Percentiles rank a stretch among this genome's conserved stretches.
phyloP scores from a whole-genome alignment of 805 yeast species.

The Helenozyma baotianmanensis region DNA sequence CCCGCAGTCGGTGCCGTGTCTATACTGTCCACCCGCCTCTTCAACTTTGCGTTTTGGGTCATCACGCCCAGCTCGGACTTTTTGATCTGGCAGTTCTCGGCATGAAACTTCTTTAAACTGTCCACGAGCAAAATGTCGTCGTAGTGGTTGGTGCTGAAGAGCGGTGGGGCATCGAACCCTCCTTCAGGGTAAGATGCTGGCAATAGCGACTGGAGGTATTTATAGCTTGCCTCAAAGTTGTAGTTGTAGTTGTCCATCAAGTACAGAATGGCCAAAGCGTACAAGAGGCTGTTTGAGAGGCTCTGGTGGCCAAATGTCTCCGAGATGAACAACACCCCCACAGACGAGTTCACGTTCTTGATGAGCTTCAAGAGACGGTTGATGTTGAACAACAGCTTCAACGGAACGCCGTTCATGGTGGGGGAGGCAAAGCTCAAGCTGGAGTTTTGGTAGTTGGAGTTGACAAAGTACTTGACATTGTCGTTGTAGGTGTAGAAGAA shows the following conservation, averaged over 20 bases:
- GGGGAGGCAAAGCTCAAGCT: slow-evolving; percentile 26
- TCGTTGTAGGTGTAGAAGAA: slow-evolving; percentile 33
- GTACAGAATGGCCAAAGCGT: slow-evolving; percentile 29
- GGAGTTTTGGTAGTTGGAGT: slow-evolving; percentile 19
- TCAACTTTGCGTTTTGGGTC: slow-evolving; percentile 26
- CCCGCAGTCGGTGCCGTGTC: slow-evolving; percentile 3
- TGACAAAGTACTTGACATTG: slow-evolving; percentile 23
- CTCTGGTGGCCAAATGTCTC: slow-evolving; percentile 21
- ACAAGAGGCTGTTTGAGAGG: slow-evolving; percentile 21
- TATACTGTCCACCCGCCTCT: slow-evolving; percentile 16
- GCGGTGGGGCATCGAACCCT: neutral
- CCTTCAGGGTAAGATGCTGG: neutral
- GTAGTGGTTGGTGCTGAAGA: slow-evolving; percentile 28
- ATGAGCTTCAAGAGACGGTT: slow-evolving; percentile 32
- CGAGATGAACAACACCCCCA: slow-evolving; percentile 32
- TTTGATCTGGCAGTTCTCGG: slow-evolving; percentile 31
- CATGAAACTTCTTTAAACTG: slow-evolving; percentile 33
- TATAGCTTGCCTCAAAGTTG: slow-evolving; percentile 27
- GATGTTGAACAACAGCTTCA: slow-evolving; percentile 33
- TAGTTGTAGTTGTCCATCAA: slow-evolving; percentile 38
- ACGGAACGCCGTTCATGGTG: slow-evolving; percentile 34
- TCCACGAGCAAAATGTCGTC: slow-evolving; percentile 38
- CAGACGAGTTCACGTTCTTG: slow-evolving; percentile 26
- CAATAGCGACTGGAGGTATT: slow-evolving; percentile 18
- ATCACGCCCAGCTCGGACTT: slow-evolving; percentile 19